Evolutionary conservation across 495 filamentous ascomycete genomes (phyloP), one percentile per base, ranked within the genome.

Genomic region (Aspergillus cristatus): DNA sequence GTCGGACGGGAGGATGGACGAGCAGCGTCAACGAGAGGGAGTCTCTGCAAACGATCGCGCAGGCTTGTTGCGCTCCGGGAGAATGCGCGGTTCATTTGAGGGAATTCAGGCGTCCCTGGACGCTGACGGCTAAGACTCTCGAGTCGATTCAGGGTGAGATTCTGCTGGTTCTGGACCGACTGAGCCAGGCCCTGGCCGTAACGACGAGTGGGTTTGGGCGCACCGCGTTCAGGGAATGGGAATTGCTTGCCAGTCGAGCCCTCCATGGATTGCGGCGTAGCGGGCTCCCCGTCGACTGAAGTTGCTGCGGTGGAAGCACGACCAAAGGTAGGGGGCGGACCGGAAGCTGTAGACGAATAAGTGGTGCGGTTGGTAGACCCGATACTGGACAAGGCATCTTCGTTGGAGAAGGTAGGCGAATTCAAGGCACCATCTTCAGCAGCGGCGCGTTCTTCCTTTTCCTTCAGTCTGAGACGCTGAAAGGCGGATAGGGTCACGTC

Each of bases 221-320:
- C 63, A 24, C 55, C 64, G 40, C 74, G 69, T 35, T 72, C 73
- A 7, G 65, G 50, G 1, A 58, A 43, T 64, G 69, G 6, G 28
- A 47, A n/a, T n/a, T n/a, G 20, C 33, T 50, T 51, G 11, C 20
- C 8, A 8, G 37, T 17, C 18, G 28, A 28, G 6, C 15, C 14
- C 12, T 8, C 6, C 7, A 17, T 32, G 6, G 46, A 48, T 45
- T 45, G 73, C 51, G 56, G 68, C 67, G 45, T 70, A 15, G 62
- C 58, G 1, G 78, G 68, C 38, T 86, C 78, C 11, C 89, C 95
- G n/a, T 81, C 78, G 38, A 94, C 68, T 0, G 91, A 98, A 3
- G 90, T 97, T 4, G 89, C 91, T 28, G 86, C 88, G 13, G 91
- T 95, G 1, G 91, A 96, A 11, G 74, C 78, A 10, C 85, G 78